Conservation (phyloP, 306 rosid species). For the Sechiopsis laciniata region DNA sequence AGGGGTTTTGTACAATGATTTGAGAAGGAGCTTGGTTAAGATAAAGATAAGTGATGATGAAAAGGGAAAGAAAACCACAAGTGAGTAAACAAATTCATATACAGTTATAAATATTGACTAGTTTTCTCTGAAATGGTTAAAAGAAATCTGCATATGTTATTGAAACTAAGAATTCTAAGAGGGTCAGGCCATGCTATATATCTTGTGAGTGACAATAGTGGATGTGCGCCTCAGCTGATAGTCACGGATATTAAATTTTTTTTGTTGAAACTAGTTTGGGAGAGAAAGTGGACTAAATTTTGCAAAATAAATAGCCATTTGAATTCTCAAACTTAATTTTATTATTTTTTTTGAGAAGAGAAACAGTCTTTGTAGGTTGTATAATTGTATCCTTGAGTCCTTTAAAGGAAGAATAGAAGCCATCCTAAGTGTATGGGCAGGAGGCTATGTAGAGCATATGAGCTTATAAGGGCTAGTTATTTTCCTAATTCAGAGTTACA, state of each 20-base stretch:
- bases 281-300: background rate
- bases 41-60: background rate
- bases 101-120: background rate
- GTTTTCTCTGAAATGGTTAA: background rate
- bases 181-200: too few species aligned
- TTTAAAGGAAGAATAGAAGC: background rate
- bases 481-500: background rate
- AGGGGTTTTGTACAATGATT: background rate
- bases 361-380: too few species aligned
- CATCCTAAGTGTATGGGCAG: background rate
- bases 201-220: too few species aligned
- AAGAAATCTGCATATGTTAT: background rate
- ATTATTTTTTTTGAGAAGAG: too few species aligned
- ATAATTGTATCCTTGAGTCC: too few species aligned
- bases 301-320: background rate
- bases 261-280: background rate
- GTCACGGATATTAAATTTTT: too few species aligned
- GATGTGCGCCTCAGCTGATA: too few species aligned
- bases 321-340: background rate
- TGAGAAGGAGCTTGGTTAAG: slow-evolving; percentile 23
- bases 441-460: background rate
- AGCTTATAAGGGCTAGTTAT: background rate
- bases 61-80: slow-evolving; percentile 10
- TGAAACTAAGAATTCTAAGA: background rate
- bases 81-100: slow-evolving; percentile 16